Conservation (phyloP, 495 filamentous ascomycete species). For the Daldinia loculata region DNA sequence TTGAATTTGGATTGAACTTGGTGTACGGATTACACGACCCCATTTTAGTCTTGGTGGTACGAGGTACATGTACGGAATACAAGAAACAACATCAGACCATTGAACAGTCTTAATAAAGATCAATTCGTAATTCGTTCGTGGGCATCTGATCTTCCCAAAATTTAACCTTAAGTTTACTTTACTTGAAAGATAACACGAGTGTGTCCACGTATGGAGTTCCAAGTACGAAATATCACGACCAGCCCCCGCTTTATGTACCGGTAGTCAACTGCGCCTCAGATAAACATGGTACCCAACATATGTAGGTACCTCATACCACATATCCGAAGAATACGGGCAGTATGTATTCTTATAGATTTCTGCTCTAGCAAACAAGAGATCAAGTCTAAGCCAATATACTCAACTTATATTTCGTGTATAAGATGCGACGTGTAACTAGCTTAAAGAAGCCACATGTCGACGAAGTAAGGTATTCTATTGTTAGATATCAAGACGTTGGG, state of each 20-base stretch:
- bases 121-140: background rate
- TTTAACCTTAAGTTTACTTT: background rate
- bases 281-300: background rate
- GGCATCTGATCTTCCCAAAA: background rate
- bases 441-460: constrained; percentile 35
- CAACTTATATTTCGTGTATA: background rate
- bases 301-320: constrained; percentile 3
- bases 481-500: constrained; percentile 6
- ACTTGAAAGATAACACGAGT: constrained; percentile 14
- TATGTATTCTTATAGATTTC: background rate
- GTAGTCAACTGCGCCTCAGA: background rate
- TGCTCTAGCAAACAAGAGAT: background rate
- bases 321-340: background rate
- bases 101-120: background rate
- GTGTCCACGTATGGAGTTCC: constrained; percentile 3
- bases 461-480: constrained; percentile 7
- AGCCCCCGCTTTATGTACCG: constrained; percentile 9
- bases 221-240: constrained; percentile 5
- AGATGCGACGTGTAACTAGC: constrained; percentile 27
- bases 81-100: constrained; percentile 14
- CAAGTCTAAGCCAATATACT: background rate
- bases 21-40: constrained; percentile 8
- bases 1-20: too few relatives aligned
- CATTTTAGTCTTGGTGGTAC: constrained; percentile 2
- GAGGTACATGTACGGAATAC: background rate